Base-by-base conservation (phyloP, 768 basidiomycete species). In the Cubamyces sp. region DNA sequence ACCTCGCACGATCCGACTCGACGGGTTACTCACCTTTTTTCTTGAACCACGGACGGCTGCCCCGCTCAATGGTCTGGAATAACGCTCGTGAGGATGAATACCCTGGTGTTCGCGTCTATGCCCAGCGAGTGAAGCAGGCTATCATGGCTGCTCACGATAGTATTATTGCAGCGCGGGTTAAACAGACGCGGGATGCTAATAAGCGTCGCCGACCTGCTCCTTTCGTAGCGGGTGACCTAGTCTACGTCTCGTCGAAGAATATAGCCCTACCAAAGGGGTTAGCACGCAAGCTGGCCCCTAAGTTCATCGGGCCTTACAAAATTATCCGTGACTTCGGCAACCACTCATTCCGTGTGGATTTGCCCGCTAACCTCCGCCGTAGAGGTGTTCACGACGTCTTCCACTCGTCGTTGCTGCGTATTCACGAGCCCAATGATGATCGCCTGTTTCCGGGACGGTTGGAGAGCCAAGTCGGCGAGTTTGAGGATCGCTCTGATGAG, bases 401-500 rank as follows among this genome's bases (percentile, higher is more conserved):
- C n/a, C n/a, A n/a, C n/a, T n/a, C n/a, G n/a, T 73, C 67, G 0
- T 54, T 75, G 0, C 62, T 79, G 0, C 52, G 70, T 0, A 69
- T 72, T n/a, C 75, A 78, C 45, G 48, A 68, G 3, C 71, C 73
- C 0, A 77, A 76, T 53, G 73, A 77, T 55, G 73, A 77, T 54
- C 11, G 69, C 3, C 26, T 56, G 26, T 75, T 75, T 57, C 71
- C 73, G 9, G 54, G 54, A 56, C 40, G 54, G 14, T 34, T 56
- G n/a, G 54, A 42, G 11, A 45, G 6, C 12, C 52, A 54, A 23
- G 34, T 76, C 19, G 28, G 40, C 3, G 69, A 55, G 9, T 37
- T 71, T 9, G 66, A 66, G 0, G 57, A 64, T 5, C 23, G 41
- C 4, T 60, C 67, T 19, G 40, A 47, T 46, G 67, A 69, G 50